phyloP scores from a whole-genome alignment of 306 rosid species.

The Corylus heterophylla region DNA sequence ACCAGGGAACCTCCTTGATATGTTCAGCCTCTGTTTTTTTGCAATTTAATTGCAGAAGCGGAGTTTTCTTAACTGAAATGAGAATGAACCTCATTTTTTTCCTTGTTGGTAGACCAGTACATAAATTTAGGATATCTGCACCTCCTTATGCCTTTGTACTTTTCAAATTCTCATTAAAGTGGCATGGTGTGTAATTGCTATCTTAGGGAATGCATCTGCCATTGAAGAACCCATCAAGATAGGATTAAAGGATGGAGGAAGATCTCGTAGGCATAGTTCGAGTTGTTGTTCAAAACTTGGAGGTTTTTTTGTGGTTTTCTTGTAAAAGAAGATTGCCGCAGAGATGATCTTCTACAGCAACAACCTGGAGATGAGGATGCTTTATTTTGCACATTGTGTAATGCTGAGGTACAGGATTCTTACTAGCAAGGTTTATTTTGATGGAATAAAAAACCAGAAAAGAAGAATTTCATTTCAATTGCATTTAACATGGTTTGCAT shows the following conservation, averaged over 20 bases:
- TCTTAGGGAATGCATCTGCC: slow-evolving; percentile 34
- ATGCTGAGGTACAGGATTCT: slow-evolving; percentile 59
- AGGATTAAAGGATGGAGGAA: slow-evolving; percentile 41
- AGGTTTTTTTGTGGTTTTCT: slow-evolving; percentile 62
- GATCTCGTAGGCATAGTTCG: slow-evolving; percentile 35
- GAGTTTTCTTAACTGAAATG: slow-evolving; percentile 4
- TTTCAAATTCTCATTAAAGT: slow-evolving; percentile 13
- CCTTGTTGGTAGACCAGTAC: slow-evolving; percentile 10
- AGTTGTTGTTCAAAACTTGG: slow-evolving; percentile 60
- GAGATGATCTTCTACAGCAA: slow-evolving; percentile 52
- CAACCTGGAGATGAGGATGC: slow-evolving; percentile 68
- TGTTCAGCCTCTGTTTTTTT: background rate
- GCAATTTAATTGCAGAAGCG: slow-evolving; percentile 14
- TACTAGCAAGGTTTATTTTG: slow-evolving; percentile 24
- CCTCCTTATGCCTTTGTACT: slow-evolving; percentile 2
- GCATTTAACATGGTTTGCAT: background rate
- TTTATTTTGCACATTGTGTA: slow-evolving; percentile 84
- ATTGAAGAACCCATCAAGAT: slow-evolving; percentile 59
- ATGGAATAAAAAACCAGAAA: too few species aligned
- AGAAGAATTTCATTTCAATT: background rate
- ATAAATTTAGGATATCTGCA: slow-evolving; percentile 6
- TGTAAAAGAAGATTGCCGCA: slow-evolving; percentile 64
- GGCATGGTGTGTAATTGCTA: slow-evolving; percentile 7
- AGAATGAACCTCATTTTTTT: slow-evolving; percentile 18
- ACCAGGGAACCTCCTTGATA: background rate